Conservation (phyloP, 345 rosid genomes). For the Theobroma cacao region DNA sequence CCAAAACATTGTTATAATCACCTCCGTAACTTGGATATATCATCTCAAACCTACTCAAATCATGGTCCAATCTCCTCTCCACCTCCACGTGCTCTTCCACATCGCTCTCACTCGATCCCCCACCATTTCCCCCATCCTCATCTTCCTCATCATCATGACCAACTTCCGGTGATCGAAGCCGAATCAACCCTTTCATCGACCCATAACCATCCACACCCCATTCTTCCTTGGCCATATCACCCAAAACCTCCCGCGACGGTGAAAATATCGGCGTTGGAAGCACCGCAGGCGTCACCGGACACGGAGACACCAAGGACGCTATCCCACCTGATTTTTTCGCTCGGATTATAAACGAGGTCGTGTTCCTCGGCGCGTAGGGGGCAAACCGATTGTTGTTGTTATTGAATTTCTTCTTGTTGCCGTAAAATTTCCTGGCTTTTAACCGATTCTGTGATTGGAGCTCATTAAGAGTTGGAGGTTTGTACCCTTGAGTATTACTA, state of each 20-base stretch:
- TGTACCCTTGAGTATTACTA: slow-evolving; percentile 46
- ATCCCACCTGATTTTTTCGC: slow-evolving; percentile 94
- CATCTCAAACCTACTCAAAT: slow-evolving; percentile 97
- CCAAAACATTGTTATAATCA: slow-evolving; percentile 73
- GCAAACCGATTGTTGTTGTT: slow-evolving; percentile 62
- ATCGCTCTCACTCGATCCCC: slow-evolving; percentile 92
- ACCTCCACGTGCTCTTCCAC: slow-evolving; percentile 97
- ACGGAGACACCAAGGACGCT: slow-evolving; percentile 88
- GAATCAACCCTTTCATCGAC: slow-evolving; percentile 92
- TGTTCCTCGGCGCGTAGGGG: slow-evolving; percentile 94
- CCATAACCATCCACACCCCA: slow-evolving; percentile 99
- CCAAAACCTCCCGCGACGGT: slow-evolving; percentile 82
- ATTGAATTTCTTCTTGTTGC: slow-evolving; percentile 53
- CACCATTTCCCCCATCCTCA: slow-evolving; percentile 84
- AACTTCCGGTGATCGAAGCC: slow-evolving; percentile 62
- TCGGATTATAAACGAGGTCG: slow-evolving; percentile 78
- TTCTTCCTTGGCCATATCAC: slow-evolving; percentile 95
- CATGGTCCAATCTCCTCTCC: slow-evolving; percentile 94
- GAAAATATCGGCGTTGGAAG: slow-evolving; percentile 85
- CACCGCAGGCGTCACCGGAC: slow-evolving; percentile 88
- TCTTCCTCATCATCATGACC: slow-evolving; percentile 78
- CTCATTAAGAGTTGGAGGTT: slow-evolving; percentile 82
- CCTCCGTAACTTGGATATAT: slow-evolving; percentile 71
- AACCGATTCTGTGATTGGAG: slow-evolving; percentile 73
- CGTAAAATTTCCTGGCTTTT: slow-evolving; percentile 69